Conservation (phyloP, 2,329 filamentous ascomycete genomes). For the Zelopaecilomyces penicillatus region DNA sequence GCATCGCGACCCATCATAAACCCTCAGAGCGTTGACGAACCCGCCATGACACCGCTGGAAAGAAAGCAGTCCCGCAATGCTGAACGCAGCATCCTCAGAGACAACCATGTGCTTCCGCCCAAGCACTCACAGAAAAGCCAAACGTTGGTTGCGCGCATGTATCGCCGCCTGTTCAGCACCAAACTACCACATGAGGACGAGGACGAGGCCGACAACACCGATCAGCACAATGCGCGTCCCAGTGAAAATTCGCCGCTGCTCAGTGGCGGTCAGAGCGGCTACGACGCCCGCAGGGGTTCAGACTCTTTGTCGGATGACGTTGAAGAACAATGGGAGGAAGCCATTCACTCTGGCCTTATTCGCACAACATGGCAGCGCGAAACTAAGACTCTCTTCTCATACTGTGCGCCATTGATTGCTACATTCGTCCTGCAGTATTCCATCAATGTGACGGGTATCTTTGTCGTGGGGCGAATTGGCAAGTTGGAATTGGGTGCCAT, state of each 20-base stretch:
- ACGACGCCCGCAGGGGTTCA: slow-evolving; percentile 22
- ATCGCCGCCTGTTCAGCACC: slow-evolving; percentile 45
- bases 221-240: slow-evolving; percentile 24
- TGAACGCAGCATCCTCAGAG: slow-evolving; percentile 52
- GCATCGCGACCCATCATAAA: slow-evolving; percentile 63
- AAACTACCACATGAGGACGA: slow-evolving; percentile 33
- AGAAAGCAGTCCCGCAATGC: slow-evolving; percentile 48
- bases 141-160: slow-evolving; percentile 33
- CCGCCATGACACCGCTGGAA: slow-evolving; percentile 45
- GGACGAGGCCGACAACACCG: slow-evolving; percentile 27
- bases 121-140: slow-evolving; percentile 37
- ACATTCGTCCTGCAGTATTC: slow-evolving; percentile 79
- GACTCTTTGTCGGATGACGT: slow-evolving; percentile 47
- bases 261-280: slow-evolving; percentile 3
- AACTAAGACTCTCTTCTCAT: slow-evolving; percentile 66
- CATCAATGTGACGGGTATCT: slow-evolving; percentile 72
- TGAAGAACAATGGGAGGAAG: slow-evolving; percentile 75
- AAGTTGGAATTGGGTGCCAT: slow-evolving; percentile 46
- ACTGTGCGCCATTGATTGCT: slow-evolving; percentile 58
- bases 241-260: slow-evolving; percentile 36
- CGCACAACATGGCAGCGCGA: slow-evolving; percentile 89
- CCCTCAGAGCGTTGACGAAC: slow-evolving; percentile 39
- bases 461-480: slow-evolving; percentile 68
- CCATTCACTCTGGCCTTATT: slow-evolving; percentile 71
- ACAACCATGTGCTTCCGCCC: slow-evolving; percentile 57